Evolutionary conservation across 129 eudicot genomes (phyloP).

Genomic region (Calendula officinalis): DNA sequence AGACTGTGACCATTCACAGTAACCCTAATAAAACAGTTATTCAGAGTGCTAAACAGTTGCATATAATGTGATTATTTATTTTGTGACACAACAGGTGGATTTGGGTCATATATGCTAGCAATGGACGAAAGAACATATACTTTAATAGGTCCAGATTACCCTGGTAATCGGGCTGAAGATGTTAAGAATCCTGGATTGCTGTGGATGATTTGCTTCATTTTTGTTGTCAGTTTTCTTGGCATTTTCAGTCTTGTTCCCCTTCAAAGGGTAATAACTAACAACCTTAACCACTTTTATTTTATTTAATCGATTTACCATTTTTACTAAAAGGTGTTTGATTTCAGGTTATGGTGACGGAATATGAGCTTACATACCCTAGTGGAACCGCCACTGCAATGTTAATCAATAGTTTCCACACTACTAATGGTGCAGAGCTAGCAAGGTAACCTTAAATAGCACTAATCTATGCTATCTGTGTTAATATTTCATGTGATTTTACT

Average conservation of each 20-base stretch:
- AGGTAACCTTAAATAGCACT: constrained; percentile 34
- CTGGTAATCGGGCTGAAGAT: constrained; percentile 93
- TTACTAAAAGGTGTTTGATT: constrained; percentile 2
- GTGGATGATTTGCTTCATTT: constrained; percentile 95
- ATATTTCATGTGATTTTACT: not conserved
- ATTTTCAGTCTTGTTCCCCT: constrained; percentile 94
- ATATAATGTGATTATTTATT: not conserved
- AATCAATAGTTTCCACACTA: constrained; percentile 93
- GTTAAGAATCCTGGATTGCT: constrained; percentile 84
- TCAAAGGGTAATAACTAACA: constrained; percentile 55
- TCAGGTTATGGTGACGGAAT: constrained; percentile 70
- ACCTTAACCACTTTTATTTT: not conserved
- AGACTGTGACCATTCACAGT: too few relatives aligned
- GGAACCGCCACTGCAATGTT: constrained; percentile 96
- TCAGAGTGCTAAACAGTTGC: too few relatives aligned
- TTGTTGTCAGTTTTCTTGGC: constrained; percentile 90
- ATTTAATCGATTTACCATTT: not conserved
- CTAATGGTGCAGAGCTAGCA: constrained; percentile 89
- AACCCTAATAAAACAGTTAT: too few relatives aligned
- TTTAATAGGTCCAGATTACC: constrained; percentile 78
- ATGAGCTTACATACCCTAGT: constrained; percentile 87
- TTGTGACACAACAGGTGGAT: constrained; percentile 55
- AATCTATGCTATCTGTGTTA: not conserved
- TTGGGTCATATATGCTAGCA: constrained; percentile 82
- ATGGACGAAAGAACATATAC: constrained; percentile 88